Base-by-base conservation (phyloP, 2,329 filamentous ascomycete species). In the Neonectria sp. region DNA sequence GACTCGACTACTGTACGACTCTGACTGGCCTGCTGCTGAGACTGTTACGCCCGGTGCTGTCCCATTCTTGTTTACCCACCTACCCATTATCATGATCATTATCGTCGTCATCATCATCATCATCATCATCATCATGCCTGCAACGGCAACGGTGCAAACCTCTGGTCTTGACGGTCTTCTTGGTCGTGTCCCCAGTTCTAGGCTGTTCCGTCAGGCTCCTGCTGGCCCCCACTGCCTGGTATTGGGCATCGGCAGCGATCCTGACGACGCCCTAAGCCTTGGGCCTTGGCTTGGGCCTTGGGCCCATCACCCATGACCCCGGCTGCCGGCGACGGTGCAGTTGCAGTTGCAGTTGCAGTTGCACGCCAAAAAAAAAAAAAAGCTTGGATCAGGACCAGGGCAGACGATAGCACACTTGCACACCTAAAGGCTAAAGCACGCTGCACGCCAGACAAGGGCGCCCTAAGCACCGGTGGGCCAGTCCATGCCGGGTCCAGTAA, bases 241-340 rank as follows among this genome's bases (percentile, higher is more conserved):
- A 59, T 64, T 74, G 68, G 70, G 72, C 70, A 71, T 67, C 64
- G 55, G 67, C 62, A 63, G 64, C 62, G 49, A 68, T 60, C 52
- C 70, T 68, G 66, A 63, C 70, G 66, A 63, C 68, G 72, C 72
- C 67, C 67, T 74, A 73, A 65, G 63, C 63, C 63, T 60, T 65
- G 56, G 63, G 63, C 56, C 56, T 48, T 45, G n/a, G 40, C n/a
- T 21, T 45, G 37, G 37, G 37, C 37, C 37, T 40, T n/a, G 37
- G 15, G 37, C 15, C 37, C 37, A n/a, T 40, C 37, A 40, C n/a
- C 37, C 56, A 31, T 45, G 37, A 53, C 31, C 60, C 60, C 43
- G 51, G 60, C 60, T 48, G 15, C 52, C 52, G 43, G 40, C 13
- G 40, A 62, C 27, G 31, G 60, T 62, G 60, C 35, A 37, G 35